Evolutionary conservation across 805 yeast species (phyloP).

Genomic region (Candida broadrunensis): DNA sequence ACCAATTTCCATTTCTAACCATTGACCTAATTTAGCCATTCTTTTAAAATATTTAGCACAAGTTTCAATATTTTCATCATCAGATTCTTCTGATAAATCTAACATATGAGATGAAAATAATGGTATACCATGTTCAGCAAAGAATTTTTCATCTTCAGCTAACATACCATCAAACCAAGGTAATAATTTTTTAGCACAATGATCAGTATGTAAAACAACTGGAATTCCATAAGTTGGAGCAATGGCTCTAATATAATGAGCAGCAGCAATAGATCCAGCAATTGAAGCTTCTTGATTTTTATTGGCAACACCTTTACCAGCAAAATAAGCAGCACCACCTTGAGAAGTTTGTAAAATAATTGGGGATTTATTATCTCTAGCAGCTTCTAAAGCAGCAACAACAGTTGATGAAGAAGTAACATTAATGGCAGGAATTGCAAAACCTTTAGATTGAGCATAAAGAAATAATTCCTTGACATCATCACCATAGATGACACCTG

Average conservation of each 20-base stretch:
- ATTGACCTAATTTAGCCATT: conserved; percentile 91
- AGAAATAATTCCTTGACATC: conserved; percentile 85
- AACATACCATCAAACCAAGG: conserved; percentile 99
- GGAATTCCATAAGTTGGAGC: conserved; percentile 97
- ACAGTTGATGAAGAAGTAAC: conserved; percentile 97
- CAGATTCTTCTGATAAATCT: conserved; percentile 94
- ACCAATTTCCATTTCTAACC: conserved; percentile 99
- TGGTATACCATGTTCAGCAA: conserved; percentile 83
- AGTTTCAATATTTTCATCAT: conserved; percentile 90
- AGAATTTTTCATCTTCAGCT: conserved; percentile 93
- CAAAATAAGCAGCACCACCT: conserved; percentile 99
- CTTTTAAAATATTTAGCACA: conserved; percentile 94
- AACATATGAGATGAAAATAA: conserved; percentile 98
- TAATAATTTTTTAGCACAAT: conserved; percentile 96
- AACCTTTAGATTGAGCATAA: conserved; percentile 89
- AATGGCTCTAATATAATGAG: conserved; percentile 93
- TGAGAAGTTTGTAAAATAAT: conserved; percentile 95
- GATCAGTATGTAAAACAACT: conserved; percentile 96
- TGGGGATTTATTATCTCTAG: conserved; percentile 66
- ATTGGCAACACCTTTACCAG: conserved; percentile 98
- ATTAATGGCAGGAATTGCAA: conserved; percentile 98
- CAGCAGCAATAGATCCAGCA: conserved; percentile 95
- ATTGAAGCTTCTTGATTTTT: conserved; percentile 91
- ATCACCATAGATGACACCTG: conserved; percentile 99
- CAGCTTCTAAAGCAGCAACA: conserved; percentile 47